Conservation (phyloP, 2,329 filamentous ascomycete species). For the Phyllosticta ampelicida region DNA sequence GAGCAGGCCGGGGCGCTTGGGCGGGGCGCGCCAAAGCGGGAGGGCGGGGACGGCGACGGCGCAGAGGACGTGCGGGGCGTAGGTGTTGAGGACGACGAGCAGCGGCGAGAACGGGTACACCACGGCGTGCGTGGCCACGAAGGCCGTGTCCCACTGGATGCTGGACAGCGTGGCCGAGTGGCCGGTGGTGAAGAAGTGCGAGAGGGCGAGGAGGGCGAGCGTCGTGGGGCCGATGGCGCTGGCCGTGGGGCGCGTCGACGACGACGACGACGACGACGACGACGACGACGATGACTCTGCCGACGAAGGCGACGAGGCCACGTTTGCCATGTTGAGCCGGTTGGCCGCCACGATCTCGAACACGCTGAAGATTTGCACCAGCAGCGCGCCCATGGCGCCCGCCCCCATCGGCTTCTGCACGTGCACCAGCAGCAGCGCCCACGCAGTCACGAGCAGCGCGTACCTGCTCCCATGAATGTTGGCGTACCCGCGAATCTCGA, state of each 20-base stretch:
- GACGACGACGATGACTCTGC: constrained; percentile 49
- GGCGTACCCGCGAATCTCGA: constrained; percentile 80
- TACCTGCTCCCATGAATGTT: constrained; percentile 91
- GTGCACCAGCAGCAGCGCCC: constrained; percentile 64
- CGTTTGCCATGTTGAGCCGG: constrained; percentile 17
- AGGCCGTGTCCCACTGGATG: constrained; percentile 94
- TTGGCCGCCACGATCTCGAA: constrained; percentile 55
- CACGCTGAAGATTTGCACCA: constrained; percentile 79
- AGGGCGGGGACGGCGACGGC: constrained; percentile 69
- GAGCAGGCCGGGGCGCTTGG: constrained; percentile 53
- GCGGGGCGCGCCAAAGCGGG: constrained; percentile 79
- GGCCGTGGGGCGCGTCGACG: constrained; percentile 35
- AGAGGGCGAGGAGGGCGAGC: constrained; percentile 79
- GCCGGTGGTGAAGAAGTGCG: constrained; percentile 95
- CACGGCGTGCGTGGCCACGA: constrained; percentile 74
- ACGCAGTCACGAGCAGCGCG: constrained; percentile 69
- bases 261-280: constrained; percentile 35
- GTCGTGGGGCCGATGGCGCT: constrained; percentile 73
- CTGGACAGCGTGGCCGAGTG: constrained; percentile 80
- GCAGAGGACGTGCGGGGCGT: constrained; percentile 77
- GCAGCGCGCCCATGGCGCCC: constrained; percentile 67
- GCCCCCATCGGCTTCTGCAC: constrained; percentile 92
- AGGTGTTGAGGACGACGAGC: constrained; percentile 73
- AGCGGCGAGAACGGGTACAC: constrained; percentile 84
- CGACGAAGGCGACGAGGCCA: constrained; percentile 47